Evolutionary conservation across 2,329 filamentous ascomycete species (phyloP), one percentile per base, ranked within the genome.

Genomic region (Fusarium longipes): DNA sequence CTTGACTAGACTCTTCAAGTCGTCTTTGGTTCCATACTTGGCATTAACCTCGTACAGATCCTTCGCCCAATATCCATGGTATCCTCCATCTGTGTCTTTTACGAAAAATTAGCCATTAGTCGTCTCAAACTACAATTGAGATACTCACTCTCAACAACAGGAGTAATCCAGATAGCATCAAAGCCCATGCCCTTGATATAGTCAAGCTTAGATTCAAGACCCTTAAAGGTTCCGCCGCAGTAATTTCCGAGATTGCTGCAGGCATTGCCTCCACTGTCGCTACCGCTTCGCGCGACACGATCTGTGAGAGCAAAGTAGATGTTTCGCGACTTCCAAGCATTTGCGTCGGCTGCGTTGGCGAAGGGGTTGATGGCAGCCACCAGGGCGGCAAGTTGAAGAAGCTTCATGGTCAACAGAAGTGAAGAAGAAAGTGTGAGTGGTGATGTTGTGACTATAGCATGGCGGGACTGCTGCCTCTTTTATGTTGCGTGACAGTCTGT

Each of bases 171-270:
- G 48, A 87, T 78, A 38, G 86, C 86, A 55, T 84, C 83, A 64
- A 87, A 88, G 24, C 86, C 86, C 83, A 88, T 86, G 47, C 82
- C 82, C 70, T 86, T 81, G 73, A 90, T 89, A 73, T 89, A 89
- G 74, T 89, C 87, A 38, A 90, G 81, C 63, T 86, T 82, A 61
- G 84, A 81, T 67, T 84, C 81, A 29, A 90, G 80, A 8, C 88
- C 88, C 51, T 79, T 76, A 72, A 85, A 91, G 1, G 84, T 87
- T 17, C 88, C 88, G 38, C 87, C 87, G 67, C 88, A 90, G 75
- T 89, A 89, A 25, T 74, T 73, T 27, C 76, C 70, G n/a, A 82
- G 75, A 33, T 77, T 68, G 9, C 77, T 69, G 68, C 84, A 86
- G 2, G 77, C 59, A 22, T 74, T 77, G n/a, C 82, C 81, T 6